phyloP scores from a whole-genome alignment of 2,329 filamentous ascomycete species.

The Phoma sp. region DNA sequence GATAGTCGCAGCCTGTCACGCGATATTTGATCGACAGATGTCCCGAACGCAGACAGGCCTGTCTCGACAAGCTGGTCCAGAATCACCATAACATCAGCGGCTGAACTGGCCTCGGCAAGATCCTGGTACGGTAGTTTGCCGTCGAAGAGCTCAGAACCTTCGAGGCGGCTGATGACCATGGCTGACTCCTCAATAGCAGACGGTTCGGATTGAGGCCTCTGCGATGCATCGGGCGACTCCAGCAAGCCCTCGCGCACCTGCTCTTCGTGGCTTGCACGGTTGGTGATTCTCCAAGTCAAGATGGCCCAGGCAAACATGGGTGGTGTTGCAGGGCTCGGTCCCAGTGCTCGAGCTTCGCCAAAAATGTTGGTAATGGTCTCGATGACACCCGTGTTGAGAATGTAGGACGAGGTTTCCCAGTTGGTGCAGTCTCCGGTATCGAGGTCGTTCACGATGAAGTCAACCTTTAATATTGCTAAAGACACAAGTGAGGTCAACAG shows the following conservation, averaged over 20 bases:
- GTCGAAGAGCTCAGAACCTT: constrained; percentile 36
- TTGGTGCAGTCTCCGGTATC: constrained; percentile 32
- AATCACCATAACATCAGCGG: constrained; percentile 33
- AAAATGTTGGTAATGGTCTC: constrained; percentile 76
- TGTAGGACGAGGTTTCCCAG: constrained; percentile 61
- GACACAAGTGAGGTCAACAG: constrained; percentile 74
- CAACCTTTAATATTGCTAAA: constrained; percentile 73
- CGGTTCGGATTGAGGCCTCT: constrained; percentile 19
- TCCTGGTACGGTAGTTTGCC: constrained; percentile 33
- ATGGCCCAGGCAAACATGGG: constrained; percentile 83
- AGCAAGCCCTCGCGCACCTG: constrained; percentile 38
- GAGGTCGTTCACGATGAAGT: constrained; percentile 61
- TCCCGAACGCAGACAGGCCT: constrained; percentile 52
- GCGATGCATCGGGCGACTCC: constrained; percentile 25
- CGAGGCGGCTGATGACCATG: constrained; percentile 28
- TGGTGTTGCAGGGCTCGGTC: constrained; percentile 70
- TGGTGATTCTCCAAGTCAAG: constrained; percentile 53
- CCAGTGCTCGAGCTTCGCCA: constrained; percentile 59
- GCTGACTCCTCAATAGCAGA: constrained; percentile 39
- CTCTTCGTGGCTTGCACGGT: constrained; percentile 30
- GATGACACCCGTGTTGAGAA: constrained; percentile 73
- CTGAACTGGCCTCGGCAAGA: constrained; percentile 35
- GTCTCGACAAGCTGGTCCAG: constrained; percentile 36
- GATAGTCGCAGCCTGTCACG: constrained; percentile 68
- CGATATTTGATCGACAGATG: constrained; percentile 59